Base-by-base conservation (phyloP, 768 basidiomycete genomes). In the Hygrophoropsis aurantiaca region DNA sequence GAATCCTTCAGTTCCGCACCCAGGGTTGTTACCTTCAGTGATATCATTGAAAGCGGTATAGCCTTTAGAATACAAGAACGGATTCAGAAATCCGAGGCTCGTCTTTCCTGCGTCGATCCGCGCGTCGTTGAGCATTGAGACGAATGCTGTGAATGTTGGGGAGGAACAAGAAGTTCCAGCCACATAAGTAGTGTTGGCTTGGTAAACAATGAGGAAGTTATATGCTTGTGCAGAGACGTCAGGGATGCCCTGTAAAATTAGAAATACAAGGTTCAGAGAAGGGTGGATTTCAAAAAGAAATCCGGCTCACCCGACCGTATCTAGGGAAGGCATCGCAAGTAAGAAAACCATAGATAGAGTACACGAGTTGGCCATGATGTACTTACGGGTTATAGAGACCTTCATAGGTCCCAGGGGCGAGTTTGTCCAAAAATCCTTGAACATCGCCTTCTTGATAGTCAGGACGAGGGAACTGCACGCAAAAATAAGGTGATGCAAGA, bases 111-210 rank as follows among this genome's bases (percentile, higher is more conserved):
- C 67, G 2, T 64, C 62, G 20, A 84, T 60, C 7, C 81, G 76
- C 2, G 75, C 81, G 46, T 87, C 83, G 44, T 87, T 86, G 42
- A 88, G 64, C 51, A 88, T 73, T 3, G 84, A 73, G 15, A 87
- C 69, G 41, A 88, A 67, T 18, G 74, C 79, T 5, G 85, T 75
- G 48, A 90, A 83, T 0, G 83, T 73, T 0, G 86, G 87, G 5
- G 82, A 58, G 1, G 85, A 60, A 0, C 82, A 82, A 11, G 84
- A 86, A 2, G 87, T 90, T 26, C 87, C 87, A 1, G 70, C 76
- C 45, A 81, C 73, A 1, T 62, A 58, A n/a, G 47, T 49, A 10
- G 67, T 24, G 5, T 40, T n/a, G 3, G 81, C 81, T 21, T 57
- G 44, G 39, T 73, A 62, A 61, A 72, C 72, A 35, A 86, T 72